Evolutionary conservation across 1,284 basidiomycete species (phyloP).

Genomic region (Ceratobasidium sp.): DNA sequence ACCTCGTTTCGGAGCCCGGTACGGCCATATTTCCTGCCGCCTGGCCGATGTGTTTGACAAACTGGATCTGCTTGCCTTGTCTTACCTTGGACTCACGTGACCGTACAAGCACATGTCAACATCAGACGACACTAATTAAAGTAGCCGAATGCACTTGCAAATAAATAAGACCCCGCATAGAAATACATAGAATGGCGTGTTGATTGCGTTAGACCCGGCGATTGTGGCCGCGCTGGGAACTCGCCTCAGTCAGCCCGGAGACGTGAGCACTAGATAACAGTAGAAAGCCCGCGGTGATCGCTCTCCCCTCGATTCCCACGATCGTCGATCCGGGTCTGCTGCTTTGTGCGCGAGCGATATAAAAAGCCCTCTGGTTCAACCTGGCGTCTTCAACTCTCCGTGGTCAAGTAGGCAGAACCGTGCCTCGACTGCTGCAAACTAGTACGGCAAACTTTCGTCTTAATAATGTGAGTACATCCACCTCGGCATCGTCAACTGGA

Average conservation of each 20-base stretch:
- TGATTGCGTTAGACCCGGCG: background rate
- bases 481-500: background rate
- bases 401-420: background rate
- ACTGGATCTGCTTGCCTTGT: no score
- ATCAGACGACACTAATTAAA: background rate
- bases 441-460: constrained; percentile 22
- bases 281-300: background rate
- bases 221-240: constrained; percentile 16
- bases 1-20: background rate
- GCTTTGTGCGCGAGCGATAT: background rate
- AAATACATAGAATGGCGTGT: background rate
- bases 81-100: no score
- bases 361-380: constrained; percentile 12
- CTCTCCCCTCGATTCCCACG: constrained; percentile 15
- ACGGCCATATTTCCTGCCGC: background rate
- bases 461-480: background rate
- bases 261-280: background rate
- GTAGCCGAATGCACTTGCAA: background rate
- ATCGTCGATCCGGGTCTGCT: constrained; percentile 3
- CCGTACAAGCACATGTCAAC: background rate
- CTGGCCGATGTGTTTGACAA: background rate
- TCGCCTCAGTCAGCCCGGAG: constrained; percentile 12
- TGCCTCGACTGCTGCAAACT: constrained; percentile 12
- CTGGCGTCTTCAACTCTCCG: constrained; percentile 37
- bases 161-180: background rate